Percentiles rank a stretch among this genome's conserved stretches.
phyloP scores from a whole-genome alignment of 768 basidiomycete genomes.

The Podaxis pistillaris region DNA sequence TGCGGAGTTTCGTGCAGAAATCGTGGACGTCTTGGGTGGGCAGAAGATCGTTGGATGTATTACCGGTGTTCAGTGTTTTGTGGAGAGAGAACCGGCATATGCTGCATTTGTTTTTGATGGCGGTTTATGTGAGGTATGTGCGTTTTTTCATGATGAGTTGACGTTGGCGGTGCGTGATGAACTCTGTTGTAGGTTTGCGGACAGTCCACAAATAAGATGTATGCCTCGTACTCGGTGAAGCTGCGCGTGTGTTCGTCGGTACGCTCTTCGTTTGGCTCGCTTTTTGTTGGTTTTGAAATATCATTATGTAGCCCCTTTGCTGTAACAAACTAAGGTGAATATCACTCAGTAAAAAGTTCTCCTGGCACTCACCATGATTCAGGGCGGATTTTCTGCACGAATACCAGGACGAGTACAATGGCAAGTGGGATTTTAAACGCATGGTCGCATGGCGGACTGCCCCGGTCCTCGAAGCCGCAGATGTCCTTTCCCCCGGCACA shows the following conservation, averaged over 20 bases:
- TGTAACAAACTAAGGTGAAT: neutral
- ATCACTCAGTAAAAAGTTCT: neutral
- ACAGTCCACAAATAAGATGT: neutral
- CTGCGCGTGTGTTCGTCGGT: neutral
- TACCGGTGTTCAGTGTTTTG: neutral
- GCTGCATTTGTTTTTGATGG: constrained; percentile 61
- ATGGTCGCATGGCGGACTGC: too few relatives aligned
- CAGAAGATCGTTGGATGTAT: neutral
- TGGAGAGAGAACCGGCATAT: constrained; percentile 26
- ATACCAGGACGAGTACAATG: too few relatives aligned
- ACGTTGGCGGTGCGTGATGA: neutral
- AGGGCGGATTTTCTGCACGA: too few relatives aligned
- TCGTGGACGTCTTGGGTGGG: neutral
- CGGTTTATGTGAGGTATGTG: constrained; percentile 52
- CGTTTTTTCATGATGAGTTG: neutral
- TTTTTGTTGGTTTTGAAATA: neutral
- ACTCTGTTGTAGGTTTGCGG: neutral
- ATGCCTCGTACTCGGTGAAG: neutral
- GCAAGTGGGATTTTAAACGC: too few relatives aligned
- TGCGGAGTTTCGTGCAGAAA: neutral
- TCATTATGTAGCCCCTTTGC: neutral
- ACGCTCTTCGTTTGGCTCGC: neutral
- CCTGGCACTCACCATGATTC: too few relatives aligned
- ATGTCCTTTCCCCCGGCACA: too few relatives aligned
- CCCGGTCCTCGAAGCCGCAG: too few relatives aligned